phyloP scores from a whole-genome alignment of 2,329 filamentous ascomycete genomes.

The Lasiodiplodia sp. region DNA sequence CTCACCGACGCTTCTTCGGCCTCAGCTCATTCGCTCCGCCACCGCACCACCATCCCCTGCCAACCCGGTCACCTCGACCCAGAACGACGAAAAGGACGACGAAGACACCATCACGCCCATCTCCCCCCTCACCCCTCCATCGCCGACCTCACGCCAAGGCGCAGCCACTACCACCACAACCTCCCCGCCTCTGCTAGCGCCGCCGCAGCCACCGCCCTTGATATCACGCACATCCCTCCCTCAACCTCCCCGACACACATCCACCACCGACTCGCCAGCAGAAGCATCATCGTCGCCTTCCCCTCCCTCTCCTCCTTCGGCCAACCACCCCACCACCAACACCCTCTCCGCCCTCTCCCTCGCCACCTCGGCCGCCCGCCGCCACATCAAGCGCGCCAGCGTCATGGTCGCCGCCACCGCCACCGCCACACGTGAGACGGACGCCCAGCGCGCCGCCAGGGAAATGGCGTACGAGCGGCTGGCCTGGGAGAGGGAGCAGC shows the following conservation, averaged over 20 bases:
- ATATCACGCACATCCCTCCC: background rate
- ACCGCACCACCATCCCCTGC: background rate
- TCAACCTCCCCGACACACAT: background rate
- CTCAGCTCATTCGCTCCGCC: background rate
- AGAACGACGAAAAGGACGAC: background rate
- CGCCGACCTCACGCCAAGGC: background rate
- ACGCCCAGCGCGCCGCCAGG: slow-evolving; percentile 40
- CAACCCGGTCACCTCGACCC: background rate
- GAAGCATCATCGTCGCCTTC: background rate
- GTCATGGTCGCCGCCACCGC: slow-evolving; percentile 3
- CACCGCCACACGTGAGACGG: slow-evolving; percentile 46
- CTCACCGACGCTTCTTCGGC: background rate
- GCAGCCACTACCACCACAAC: background rate
- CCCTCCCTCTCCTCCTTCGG: background rate
- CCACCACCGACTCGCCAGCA: background rate
- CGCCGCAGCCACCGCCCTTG: background rate
- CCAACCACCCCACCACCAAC: background rate
- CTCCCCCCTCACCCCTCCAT: background rate
- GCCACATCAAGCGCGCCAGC: slow-evolving; percentile 33
- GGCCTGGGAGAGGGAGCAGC: slow-evolving; percentile 47
- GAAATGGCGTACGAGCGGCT: slow-evolving; percentile 49
- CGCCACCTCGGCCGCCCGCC: slow-evolving; percentile 10
- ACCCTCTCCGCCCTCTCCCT: background rate
- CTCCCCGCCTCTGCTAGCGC: background rate
- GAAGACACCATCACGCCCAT: slow-evolving; percentile 1